These are phyloP conservation scores for Chlamydomonas schloesseri DNA, from an alignment of 139 green algal genomes.

Conservation along the genomic window DNA sequence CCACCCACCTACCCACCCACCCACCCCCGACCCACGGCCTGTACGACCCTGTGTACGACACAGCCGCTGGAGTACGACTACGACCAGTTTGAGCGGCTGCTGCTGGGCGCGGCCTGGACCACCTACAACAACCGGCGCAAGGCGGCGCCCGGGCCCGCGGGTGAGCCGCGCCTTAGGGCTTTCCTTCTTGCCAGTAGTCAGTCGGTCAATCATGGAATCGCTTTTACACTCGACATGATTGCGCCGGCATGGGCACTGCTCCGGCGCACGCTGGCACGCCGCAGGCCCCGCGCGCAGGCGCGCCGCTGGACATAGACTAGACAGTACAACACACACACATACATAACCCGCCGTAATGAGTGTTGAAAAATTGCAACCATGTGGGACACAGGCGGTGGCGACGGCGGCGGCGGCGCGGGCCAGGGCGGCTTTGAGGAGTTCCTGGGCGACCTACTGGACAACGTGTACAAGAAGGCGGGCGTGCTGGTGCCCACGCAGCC, in stretches of 20 bases:
- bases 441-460: conserved; percentile 80
- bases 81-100: conserved; percentile 80
- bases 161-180: too few relatives aligned
- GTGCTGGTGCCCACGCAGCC: conserved; percentile 68
- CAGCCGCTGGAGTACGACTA: conserved; percentile 76
- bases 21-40: not conserved
- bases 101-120: conserved; percentile 72
- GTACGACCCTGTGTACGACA: too few relatives aligned
- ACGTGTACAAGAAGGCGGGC: conserved; percentile 75
- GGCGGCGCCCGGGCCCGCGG: conserved; percentile 16
- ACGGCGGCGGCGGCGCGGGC: not conserved
- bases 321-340: too few relatives aligned
- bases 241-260: too few relatives aligned
- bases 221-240: too few relatives aligned
- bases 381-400: not conserved
- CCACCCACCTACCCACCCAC: not conserved
- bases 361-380: too few relatives aligned
- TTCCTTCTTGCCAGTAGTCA: too few relatives aligned
- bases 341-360: too few relatives aligned
- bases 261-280: too few relatives aligned
- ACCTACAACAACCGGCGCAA: conserved; percentile 66
- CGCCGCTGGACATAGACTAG: too few relatives aligned
- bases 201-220: too few relatives aligned
- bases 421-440: conserved; percentile 54
- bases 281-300: too few relatives aligned